Conservation (phyloP, 306 rosid species). For the Senna tora region DNA sequence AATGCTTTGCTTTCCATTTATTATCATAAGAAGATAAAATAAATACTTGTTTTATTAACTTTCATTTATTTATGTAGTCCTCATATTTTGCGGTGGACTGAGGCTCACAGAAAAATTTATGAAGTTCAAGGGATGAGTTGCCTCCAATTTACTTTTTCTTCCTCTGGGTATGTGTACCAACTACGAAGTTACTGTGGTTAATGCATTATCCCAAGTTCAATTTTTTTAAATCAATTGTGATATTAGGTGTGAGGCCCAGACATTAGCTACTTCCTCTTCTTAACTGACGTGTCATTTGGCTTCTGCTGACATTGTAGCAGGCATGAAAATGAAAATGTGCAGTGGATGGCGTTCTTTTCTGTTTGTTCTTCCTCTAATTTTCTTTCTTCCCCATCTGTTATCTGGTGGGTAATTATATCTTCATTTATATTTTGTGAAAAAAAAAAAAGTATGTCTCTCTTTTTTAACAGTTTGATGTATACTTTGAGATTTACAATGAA, state of each 20-base stretch:
- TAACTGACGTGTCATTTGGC: conserved; percentile 22
- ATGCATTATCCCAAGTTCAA: conserved; percentile 19
- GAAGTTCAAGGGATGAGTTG: not conserved
- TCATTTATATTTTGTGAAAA: not conserved
- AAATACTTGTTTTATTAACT: not conserved
- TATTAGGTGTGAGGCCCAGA: conserved; percentile 29
- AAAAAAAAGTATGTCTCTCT: conserved; percentile 14
- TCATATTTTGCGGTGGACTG: not conserved
- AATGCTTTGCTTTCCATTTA: not conserved
- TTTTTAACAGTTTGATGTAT: conserved; percentile 7
- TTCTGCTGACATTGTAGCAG: conserved; percentile 27
- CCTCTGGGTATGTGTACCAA: conserved; percentile 6
- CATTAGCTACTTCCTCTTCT: conserved; percentile 20
- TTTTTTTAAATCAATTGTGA: conserved; percentile 14
- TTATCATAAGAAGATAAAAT: not conserved
- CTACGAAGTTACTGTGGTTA: not conserved
- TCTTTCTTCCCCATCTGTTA: conserved; percentile 66
- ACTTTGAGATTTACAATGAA: conserved; percentile 13
- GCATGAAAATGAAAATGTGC: conserved; percentile 74
- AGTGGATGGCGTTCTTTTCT: conserved; percentile 71
- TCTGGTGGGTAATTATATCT: conserved; percentile 51
- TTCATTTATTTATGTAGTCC: not conserved
- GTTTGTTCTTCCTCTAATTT: conserved; percentile 62
- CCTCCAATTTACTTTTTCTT: not conserved
- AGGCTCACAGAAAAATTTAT: not conserved